phyloP scores from a whole-genome alignment of 2,329 filamentous ascomycete genomes.

The Bipolaris oryzae region DNA sequence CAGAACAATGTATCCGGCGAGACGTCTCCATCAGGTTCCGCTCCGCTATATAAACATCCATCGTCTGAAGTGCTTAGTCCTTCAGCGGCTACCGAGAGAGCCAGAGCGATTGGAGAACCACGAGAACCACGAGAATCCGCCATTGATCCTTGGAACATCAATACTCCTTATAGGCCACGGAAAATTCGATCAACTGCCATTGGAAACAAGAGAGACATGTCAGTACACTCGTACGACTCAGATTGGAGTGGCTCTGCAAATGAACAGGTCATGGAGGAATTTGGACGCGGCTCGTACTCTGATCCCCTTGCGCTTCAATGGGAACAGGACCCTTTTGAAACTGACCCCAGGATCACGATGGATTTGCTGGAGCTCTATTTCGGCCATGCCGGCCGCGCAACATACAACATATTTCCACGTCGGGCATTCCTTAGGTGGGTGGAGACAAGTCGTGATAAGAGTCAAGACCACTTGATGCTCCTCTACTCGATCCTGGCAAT shows the following conservation, averaged over 20 bases:
- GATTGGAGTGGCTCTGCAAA: constrained; percentile 43
- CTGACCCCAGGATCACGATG: constrained; percentile 56
- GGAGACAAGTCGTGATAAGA: constrained; percentile 55
- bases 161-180: constrained; percentile 33
- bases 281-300: constrained; percentile 40
- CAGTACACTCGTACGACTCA: constrained; percentile 42
- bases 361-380: constrained; percentile 64
- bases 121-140: constrained; percentile 35
- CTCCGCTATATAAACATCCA: constrained; percentile 40
- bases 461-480: constrained; percentile 63
- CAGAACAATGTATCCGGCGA: constrained; percentile 43
- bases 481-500: constrained; percentile 65
- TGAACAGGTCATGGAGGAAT: constrained; percentile 35
- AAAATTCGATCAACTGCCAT: constrained; percentile 34
- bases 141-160: constrained; percentile 37
- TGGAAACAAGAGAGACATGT: constrained; percentile 38
- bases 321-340: constrained; percentile 61
- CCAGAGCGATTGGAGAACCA: constrained; percentile 37
- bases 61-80: constrained; percentile 40
- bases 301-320: constrained; percentile 49
- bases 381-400: constrained; percentile 59
- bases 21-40: constrained; percentile 40
- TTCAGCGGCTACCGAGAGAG: constrained; percentile 37
- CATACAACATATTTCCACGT: constrained; percentile 63
- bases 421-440: constrained; percentile 62